A percentile compares a stretch with the other conserved stretches of the same genome.
These are phyloP conservation scores for Lodderomyces elongisporus DNA, from an alignment of 1,139 yeast genomes.

Conservation along the genomic window DNA sequence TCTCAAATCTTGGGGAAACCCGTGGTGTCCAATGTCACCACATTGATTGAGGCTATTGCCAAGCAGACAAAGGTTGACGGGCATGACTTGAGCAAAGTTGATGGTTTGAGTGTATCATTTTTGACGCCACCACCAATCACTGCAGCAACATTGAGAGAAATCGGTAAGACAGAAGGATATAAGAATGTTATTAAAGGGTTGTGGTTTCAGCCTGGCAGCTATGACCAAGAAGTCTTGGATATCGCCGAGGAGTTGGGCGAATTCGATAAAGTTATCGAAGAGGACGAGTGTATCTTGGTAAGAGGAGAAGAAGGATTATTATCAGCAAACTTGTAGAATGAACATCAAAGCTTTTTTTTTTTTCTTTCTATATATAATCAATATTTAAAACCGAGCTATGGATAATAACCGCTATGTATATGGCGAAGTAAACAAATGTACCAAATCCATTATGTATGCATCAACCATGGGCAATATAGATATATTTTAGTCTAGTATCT, in stretches of 20 bases:
- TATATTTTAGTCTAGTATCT: constrained; percentile 30
- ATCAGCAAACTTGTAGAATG: constrained; percentile 23
- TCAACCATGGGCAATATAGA: constrained; percentile 4
- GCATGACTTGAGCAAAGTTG: constrained; percentile 25
- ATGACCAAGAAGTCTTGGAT: constrained; percentile 49
- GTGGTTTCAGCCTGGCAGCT: constrained; percentile 86
- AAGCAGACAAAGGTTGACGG: constrained; percentile 20
- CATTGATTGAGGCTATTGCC: constrained; percentile 25
- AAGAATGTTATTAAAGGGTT: constrained; percentile 45
- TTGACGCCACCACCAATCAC: constrained; percentile 72
- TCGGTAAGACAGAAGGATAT: constrained; percentile 27
- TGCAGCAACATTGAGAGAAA: constrained; percentile 39
- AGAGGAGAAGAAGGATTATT: constrained; percentile 57
- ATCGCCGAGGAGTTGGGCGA: constrained; percentile 35
- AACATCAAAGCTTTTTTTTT: neutral
- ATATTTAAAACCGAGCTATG: no score
- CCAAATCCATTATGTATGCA: neutral
- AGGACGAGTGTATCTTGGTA: constrained; percentile 67
- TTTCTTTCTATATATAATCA: no score
- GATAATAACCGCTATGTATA: no score
- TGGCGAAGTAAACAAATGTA: neutral
- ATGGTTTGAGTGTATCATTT: constrained; percentile 54
- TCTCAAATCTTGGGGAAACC: constrained; percentile 41
- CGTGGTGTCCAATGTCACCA: constrained; percentile 33
- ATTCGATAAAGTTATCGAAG: constrained; percentile 44